A percentile compares a stretch with the other conserved stretches of the same genome.
Conservation (phyloP, 768 basidiomycete species). For the Mrakia blollopis region DNA sequence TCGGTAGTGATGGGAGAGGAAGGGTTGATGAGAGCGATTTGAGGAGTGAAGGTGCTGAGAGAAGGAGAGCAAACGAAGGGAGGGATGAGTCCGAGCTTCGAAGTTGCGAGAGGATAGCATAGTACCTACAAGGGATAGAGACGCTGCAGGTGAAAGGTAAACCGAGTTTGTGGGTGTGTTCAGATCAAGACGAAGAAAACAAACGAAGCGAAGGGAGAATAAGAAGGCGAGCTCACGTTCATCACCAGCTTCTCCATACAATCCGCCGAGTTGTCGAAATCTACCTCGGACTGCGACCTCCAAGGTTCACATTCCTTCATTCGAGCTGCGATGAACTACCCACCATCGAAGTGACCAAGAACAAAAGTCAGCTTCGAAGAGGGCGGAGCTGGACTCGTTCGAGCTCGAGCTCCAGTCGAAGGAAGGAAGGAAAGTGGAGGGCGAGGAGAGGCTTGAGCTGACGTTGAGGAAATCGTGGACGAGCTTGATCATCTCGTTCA, state of each 20-base stretch:
- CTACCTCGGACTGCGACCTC: constrained; percentile 67
- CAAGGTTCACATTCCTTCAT: constrained; percentile 63
- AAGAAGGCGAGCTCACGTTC: constrained; percentile 58
- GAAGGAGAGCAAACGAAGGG: not conserved
- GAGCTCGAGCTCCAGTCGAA: not conserved
- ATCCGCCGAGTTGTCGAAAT: constrained; percentile 95
- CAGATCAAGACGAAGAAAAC: constrained; percentile 17
- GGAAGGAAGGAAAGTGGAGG: not conserved
- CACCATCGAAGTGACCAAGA: not conserved
- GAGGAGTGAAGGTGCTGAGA: constrained; percentile 83
- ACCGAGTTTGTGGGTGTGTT: too few relatives aligned
- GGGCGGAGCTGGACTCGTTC: not conserved
- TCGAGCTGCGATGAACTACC: constrained; percentile 79
- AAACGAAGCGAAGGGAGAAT: not conserved
- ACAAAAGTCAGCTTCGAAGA: not conserved
- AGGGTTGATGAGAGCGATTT: constrained; percentile 52
- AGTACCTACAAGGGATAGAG: constrained; percentile 21
- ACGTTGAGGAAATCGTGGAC: constrained; percentile 90
- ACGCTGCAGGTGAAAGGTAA: constrained; percentile 30
- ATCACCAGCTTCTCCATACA: constrained; percentile 99
- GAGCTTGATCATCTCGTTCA: constrained; percentile 88
- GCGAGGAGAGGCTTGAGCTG: constrained; percentile 31
- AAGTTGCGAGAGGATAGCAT: not conserved
- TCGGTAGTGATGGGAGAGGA: constrained; percentile 69
- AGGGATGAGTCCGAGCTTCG: not conserved